Base-by-base conservation (phyloP, 257 asterid species). In the Mitragyna speciosa region DNA sequence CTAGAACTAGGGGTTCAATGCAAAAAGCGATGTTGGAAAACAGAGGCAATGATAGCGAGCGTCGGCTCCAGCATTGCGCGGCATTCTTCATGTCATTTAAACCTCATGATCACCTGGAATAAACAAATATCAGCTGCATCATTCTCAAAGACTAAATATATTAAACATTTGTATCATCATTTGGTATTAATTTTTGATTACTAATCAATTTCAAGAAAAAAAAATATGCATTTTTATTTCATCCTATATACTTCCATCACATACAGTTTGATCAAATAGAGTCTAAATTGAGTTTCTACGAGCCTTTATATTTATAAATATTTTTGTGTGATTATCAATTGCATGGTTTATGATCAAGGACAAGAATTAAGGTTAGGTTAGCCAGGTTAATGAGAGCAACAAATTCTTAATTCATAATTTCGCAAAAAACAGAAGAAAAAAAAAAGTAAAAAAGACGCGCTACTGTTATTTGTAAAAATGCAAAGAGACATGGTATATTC, bases 71-170 rank as follows among this genome's bases (percentile, higher is more conserved):
- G 73, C 76, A 30, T 24, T 81, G 76, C 47, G 80, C 77, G 8
- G 76, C 84, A 47, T 48, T 75, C 43, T 81, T 81, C 68, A 70
- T 80, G 79, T 80, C 83, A 24, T 28, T 80, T 43, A 73, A 59
- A 52, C 83, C 79, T 26, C 83, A 81, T n/a, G 84, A 81, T 75
- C 80, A 68, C 63, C 84, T 81, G 19, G 76, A 75, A 31, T 80
- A 39, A 9, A 65, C 51, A 68, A 36, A 24, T 22, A 22, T 20
- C 26, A 48, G 45, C 59, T 1, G 76, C 63, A 12, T 47, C 45
- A 15, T 2, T 30, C 2, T 14, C 14, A 33, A 8, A 68, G 28
- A 36, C n/a, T 6, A 66, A n/a, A 0, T 61, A 0, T 8, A 33
- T 2, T 12, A 24, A 19, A 33, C 39, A 33, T 30, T 43, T 68